Base-by-base conservation (phyloP, 2,329 filamentous ascomycete genomes). In the Verticillium isaacii region DNA sequence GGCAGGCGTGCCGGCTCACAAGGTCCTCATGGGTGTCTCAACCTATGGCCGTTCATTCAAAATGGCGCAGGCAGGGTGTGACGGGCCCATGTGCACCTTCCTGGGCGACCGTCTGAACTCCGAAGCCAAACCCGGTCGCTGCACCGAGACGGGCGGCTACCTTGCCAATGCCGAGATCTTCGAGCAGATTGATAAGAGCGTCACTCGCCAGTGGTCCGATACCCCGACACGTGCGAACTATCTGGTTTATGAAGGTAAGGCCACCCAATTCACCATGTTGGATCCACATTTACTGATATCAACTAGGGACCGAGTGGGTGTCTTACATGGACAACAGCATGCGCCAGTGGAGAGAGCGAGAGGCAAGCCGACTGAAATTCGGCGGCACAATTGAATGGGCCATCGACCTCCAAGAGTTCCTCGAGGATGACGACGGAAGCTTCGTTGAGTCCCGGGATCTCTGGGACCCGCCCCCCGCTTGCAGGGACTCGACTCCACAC, bases 1-100 rank as follows among this genome's bases (percentile, higher is more conserved):
- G 55, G 73, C 73, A 0, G 73, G 72, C 2, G 71, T 74, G 0
- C 64, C 68, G 0, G 68, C 71, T 0, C 64, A 67, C 29, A 75
- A 73, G 63, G 52, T 77, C 3, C 58, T 71, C 1, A 69, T 76
- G 0, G 74, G 74, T 0, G 63, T 76, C 0, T 60, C 67, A 3
- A 72, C 68, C 59, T 77, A 75, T 36, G 73, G 71, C 0, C 63
- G 74, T 1, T 67, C 66, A 1, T 77, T 76, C 65, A 61, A 71
- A 17, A 77, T 77, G 75, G 59, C 67, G 0, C 56, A 67, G 2
- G 32, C 66, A 0, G 65, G 67, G n/a, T 77, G 73, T 62, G 66
- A 58, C 0, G 69, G 69, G 0, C 67, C 67, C 9, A 56, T 57
- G 8, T 75, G 73, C 25, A 64, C 56, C 0, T 75, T 66, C 41